Evolutionary conservation across 2,329 filamentous ascomycete genomes (phyloP), one percentile per base, ranked within the genome.

Genomic region (Fusarium musae): DNA sequence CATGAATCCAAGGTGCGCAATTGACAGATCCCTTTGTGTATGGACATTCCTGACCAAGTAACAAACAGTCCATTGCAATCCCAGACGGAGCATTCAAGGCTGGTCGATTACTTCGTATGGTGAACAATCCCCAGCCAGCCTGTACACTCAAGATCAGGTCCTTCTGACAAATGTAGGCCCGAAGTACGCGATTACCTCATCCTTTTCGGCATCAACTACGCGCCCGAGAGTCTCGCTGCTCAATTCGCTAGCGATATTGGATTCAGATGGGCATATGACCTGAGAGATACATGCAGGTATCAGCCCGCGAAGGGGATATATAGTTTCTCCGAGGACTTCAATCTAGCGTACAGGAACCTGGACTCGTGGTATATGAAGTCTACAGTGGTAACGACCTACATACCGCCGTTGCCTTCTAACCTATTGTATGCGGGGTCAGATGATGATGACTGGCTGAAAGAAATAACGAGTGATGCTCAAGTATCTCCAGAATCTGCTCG

Each of bases 21-120:
- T 5, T 32, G 6, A 4, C 4, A 49, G 6, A 5, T 2, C 6
- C 21, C 6, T 2, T 6, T 8, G 7, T 26, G 3, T 5, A 1
- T 17, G 0, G 7, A 5, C 3, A 9, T 32, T n/a, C 2, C 28
- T 49, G 3, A 49, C 21, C 19, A n/a, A 30, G 3, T 12, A 4
- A 6, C 9, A 11, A 30, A 49, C 0, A 49, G 46, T n/a, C 3
- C 12, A 12, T 9, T 49, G 6, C 46, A 49, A 17, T 12, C 21
- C 9, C 46, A 32, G 5, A 32, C 23, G 5, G 21, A n/a, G 0
- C 46, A 49, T 3, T 9, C 46, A 49, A 49, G 46, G 2, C 46
- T 49, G 7, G 15, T 49, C 1, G 28, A 49, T 12, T 49, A 32
- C 46, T 49, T 49, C 1, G 46, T 49, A 32, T 49, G 28, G 28